Base-by-base conservation (phyloP, 1,284 basidiomycete genomes). In the Ustilago xerochloae region DNA sequence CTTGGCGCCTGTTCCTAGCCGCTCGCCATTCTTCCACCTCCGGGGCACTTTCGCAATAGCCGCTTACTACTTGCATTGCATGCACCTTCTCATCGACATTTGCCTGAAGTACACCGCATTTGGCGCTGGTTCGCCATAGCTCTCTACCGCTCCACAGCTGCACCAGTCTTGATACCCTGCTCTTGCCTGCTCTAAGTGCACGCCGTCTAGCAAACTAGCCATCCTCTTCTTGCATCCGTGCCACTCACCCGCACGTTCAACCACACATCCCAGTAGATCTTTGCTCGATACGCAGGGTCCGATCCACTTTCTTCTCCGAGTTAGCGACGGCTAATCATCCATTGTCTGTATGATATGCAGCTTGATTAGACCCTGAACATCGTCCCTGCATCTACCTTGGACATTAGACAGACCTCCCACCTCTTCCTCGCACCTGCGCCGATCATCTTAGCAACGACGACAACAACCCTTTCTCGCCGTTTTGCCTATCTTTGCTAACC, bases 71-170 rank as follows among this genome's bases (percentile, higher is more conserved):
- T 47, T 53, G 57, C 49, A 36, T 52, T 48, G 24, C 33, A 61
- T 55, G 57, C 63, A 32, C 57, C n/a, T 41, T n/a, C 4, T 29
- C 60, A 46, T 56, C 51, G 15, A n/a, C 33, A 41, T 20, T 29
- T 47, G 20, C 41, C 60, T 55, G 24, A 55, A 38, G 56, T 63
- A 47, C 32, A 59, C 51, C 41, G 29, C 50, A 54, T 49, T 20
- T 33, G 65, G 65, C 65, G 60, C 60, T 55, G 60, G 66, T 20
- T 52, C 60, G 66, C 56, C 60, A 29, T 30, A n/a, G 49, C 61
- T 45, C 32, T 39, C n/a, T 20, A 24, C 22, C 49, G 12, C 24
- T 9, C 30, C 30, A 22, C 10, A n/a, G 20, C 35, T 18, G 10
- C 22, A n/a, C 13, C 6, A 38, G 6, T 13, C 15, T 26, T 20